phyloP scores from a whole-genome alignment of 768 basidiomycete genomes.

The Pisolithus orientalis region DNA sequence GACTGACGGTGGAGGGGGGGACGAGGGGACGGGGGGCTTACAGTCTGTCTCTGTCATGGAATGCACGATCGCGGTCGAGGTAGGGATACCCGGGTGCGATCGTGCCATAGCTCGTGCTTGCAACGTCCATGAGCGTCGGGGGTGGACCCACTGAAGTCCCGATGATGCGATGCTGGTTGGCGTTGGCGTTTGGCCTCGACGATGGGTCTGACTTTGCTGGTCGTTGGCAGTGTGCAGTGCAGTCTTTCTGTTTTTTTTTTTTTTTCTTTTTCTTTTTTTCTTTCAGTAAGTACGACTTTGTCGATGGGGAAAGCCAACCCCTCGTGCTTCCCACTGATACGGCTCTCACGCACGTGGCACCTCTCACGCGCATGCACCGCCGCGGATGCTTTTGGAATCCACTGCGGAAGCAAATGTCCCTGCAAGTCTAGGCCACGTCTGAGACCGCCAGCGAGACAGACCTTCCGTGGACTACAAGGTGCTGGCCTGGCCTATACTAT shows the following conservation, averaged over 20 bases:
- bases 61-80: constrained; percentile 19
- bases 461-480: no score
- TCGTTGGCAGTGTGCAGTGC: neutral
- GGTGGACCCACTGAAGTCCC: neutral
- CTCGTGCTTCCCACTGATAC: neutral
- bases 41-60: constrained; percentile 33
- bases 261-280: no score
- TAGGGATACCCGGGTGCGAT: constrained; percentile 23
- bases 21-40: constrained; percentile 16
- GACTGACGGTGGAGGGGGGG: constrained; percentile 9
- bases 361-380: neutral
- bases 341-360: constrained; percentile 8
- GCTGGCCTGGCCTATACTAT: no score
- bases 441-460: no score
- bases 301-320: no score
- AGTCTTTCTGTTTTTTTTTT: no score
- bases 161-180: no score
- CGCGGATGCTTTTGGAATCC: no score
- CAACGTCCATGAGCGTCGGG: constrained; percentile 16
- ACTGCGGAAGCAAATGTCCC: no score
- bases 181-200: no score
- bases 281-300: no score
- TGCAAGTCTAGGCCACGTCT: no score
- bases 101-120: constrained; percentile 17
- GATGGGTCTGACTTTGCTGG: neutral